A percentile compares a stretch with the other conserved stretches of the same genome.
These are phyloP conservation scores for Thielaviopsis ethacetica DNA, from an alignment of 2,329 filamentous ascomycete species.

Conservation along the genomic window DNA sequence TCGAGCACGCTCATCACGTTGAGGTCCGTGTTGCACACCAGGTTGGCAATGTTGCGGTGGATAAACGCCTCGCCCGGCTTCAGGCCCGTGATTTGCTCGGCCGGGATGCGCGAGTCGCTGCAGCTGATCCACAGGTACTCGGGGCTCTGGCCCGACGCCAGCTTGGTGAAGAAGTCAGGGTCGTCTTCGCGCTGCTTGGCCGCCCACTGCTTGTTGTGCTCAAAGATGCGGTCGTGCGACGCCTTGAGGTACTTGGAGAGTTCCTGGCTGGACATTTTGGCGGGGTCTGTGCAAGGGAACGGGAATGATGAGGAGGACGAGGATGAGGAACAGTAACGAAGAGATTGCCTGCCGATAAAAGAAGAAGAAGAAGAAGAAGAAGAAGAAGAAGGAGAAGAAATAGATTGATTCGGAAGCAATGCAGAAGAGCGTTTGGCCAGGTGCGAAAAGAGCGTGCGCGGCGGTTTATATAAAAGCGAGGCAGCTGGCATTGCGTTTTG, in stretches of 20 bases:
- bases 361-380: background rate
- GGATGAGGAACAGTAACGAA: background rate
- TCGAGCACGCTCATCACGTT: constrained; percentile 70
- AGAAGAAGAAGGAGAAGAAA: background rate
- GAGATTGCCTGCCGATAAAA: background rate
- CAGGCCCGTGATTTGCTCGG: constrained; percentile 69
- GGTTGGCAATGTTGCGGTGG: constrained; percentile 89
- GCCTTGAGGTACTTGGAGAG: constrained; percentile 35
- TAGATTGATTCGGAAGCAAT: background rate
- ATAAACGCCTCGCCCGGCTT: constrained; percentile 85
- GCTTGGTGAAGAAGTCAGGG: constrained; percentile 48
- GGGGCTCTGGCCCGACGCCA: constrained; percentile 47
- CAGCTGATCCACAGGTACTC: constrained; percentile 82
- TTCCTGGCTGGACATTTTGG: constrained; percentile 4
- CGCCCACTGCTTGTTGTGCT: constrained; percentile 53
- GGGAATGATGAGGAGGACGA: background rate
- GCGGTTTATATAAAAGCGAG: background rate
- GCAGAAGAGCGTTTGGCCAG: background rate
- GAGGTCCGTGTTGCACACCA: constrained; percentile 65
- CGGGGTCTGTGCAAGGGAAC: background rate
- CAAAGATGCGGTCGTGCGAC: constrained; percentile 51
- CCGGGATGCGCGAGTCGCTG: constrained; percentile 80
- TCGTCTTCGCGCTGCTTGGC: constrained; percentile 39
- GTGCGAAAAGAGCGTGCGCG: background rate
- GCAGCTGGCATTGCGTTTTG: background rate